Evolutionary conservation across 306 rosid species (phyloP), one percentile per base, ranked within the genome.

Genomic region (Rubus parviflorus): DNA sequence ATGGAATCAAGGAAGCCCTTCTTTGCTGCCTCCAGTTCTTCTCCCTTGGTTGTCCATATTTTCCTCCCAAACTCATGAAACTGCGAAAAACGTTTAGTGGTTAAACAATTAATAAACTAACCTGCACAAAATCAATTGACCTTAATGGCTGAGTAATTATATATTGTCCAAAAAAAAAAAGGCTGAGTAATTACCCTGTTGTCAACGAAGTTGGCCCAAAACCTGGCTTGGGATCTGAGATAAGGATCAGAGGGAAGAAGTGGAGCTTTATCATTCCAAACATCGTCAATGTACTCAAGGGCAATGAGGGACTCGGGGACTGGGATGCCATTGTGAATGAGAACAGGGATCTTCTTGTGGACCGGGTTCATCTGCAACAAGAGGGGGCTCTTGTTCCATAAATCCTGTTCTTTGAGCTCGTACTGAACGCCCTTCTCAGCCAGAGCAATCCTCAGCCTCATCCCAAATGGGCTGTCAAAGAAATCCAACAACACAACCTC

Each of bases 291-390:
- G 40, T 85, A 85, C 73, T 89, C 53, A 58, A 87, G 66, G 23
- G 72, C 74, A 48, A 79, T 57, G 40, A 83, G 77, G 6, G 90
- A 86, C 47, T 86, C 90, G 25, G 82, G 81, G 6, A 86, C 47
- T 9, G 90, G 83, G 3, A 83, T 88, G 0, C 91, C 91, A 56
- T 85, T 85, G 51, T 91, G 92, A 20, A 87, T 60, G 15, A 89
- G 90, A 86, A 90, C 92, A 9, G 88, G 91, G 61, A 87, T 81
- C 41, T 81, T 77, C 79, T 87, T 81, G 48, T 91, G 77, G 79
- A 89, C 4, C 10, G 90, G 90, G 49, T 92, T 88, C 88, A 78
- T 81, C 43, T 87, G 73, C 3, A 88, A 75, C 56, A 90, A 79
- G 20, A 85, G 57, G 46, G 82, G 66, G 20, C 90, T 83, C 75